A percentile compares a stretch with the other conserved stretches of the same genome.
phyloP scores from a whole-genome alignment of 2,329 filamentous ascomycete species.

The Phyllosticta paracitricarpa region DNA sequence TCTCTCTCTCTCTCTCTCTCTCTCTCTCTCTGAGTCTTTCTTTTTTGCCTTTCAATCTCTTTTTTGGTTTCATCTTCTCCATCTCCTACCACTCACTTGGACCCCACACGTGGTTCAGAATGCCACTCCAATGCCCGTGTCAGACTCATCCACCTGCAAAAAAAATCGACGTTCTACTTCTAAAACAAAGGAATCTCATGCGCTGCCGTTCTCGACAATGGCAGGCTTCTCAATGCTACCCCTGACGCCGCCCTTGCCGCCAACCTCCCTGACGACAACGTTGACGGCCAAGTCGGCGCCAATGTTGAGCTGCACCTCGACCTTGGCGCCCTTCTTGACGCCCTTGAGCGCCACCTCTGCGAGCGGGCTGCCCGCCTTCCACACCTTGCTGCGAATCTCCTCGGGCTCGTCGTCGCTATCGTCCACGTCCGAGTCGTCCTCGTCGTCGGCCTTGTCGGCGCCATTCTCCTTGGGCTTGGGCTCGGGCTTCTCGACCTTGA shows the following conservation, averaged over 20 bases:
- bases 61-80: no score
- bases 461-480: constrained; percentile 61
- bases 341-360: constrained; percentile 78
- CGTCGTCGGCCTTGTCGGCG: constrained; percentile 49
- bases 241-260: constrained; percentile 74
- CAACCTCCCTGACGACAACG: constrained; percentile 74
- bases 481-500: constrained; percentile 86
- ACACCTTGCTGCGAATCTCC: constrained; percentile 80
- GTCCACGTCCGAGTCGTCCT: constrained; percentile 46
- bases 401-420: constrained; percentile 57
- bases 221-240: constrained; percentile 32
- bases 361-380: constrained; percentile 75
- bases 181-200: neutral
- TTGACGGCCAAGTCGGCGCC: constrained; percentile 68
- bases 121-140: no score
- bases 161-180: neutral
- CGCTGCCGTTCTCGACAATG: constrained; percentile 7
- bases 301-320: constrained; percentile 90
- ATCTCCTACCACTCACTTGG: no score
- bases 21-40: no score
- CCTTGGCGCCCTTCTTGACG: constrained; percentile 78
- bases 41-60: no score
- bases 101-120: no score
- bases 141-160: no score
- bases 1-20: no score